Conservation (phyloP, 1,284 basidiomycete species). For the Sanghuangporus sanghuang region DNA sequence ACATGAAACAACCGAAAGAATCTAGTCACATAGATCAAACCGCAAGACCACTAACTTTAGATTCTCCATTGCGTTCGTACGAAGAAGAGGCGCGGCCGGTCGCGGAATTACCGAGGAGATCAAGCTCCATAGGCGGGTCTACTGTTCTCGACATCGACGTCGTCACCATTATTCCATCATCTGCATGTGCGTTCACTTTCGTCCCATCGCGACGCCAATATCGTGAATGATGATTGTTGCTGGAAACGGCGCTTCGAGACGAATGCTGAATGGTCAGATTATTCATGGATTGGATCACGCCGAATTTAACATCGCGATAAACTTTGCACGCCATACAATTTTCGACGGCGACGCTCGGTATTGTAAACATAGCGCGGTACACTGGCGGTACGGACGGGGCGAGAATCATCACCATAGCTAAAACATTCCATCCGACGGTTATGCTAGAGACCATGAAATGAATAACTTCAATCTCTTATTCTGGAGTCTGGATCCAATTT, state of each 20-base stretch:
- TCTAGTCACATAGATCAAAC: background rate
- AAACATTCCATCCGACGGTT: conserved; percentile 23
- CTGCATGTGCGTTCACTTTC: background rate
- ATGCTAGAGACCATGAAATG: conserved; percentile 16
- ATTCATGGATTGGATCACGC: conserved; percentile 3
- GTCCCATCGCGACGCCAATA: background rate
- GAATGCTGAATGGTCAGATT: background rate
- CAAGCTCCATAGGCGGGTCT: background rate
- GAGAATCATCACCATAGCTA: conserved; percentile 22
- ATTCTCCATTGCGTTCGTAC: background rate
- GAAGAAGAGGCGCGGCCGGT: background rate
- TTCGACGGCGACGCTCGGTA: conserved; percentile 23
- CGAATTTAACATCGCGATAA: conserved; percentile 23
- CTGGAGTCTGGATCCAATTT: background rate
- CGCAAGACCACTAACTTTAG: background rate
- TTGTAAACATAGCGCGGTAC: conserved; percentile 18
- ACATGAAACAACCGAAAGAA: too few relatives aligned
- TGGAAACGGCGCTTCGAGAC: background rate
- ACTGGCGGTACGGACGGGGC: conserved; percentile 11
- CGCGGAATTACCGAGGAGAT: background rate
- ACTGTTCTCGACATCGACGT: background rate
- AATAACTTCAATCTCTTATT: background rate
- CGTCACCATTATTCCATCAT: background rate
- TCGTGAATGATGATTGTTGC: background rate
- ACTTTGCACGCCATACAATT: conserved; percentile 29